Base-by-base conservation (phyloP, 2,329 filamentous ascomycete genomes). In the Cladosporium halotolerans region DNA sequence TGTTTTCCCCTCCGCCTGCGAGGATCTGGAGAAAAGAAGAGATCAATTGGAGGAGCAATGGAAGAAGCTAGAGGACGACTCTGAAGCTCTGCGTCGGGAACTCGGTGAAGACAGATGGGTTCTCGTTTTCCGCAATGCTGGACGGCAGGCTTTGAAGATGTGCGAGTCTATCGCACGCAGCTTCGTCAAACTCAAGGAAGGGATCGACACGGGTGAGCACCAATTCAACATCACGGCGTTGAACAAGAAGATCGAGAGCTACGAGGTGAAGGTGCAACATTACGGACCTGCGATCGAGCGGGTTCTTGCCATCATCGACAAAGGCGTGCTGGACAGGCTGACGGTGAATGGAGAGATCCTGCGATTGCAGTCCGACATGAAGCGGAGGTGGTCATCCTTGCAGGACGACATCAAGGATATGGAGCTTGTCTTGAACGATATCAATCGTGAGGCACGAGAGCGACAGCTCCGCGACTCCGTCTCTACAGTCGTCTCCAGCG, bases 341-440 rank as follows among this genome's bases (percentile, higher is more conserved):
- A 97, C 93, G 0, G 89, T 97, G 52, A 97, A 99, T 66, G 93
- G 93, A 42, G 93, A 97, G 71, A 93, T 97, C 57, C 72, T 97
- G 28, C 83, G 90, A 42, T 76, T 97, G 32, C 86, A 96, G 63
- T 81, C 83, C 6, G 91, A 97, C 63, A 86, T 96, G 74, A 85
- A 89, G 64, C 78, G 82, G n/a, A 85, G 86, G 62, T 95, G 91
- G 82, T 81, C 85, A 59, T 79, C 81, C 3, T 74, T 96, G 48
- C 89, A 90, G 65, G 78, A 79, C 11, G 82, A 88, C 57, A 92
- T 93, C 74, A 79, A 76, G 55, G 86, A 91, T 4, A 84, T 93
- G 73, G 89, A 96, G 67, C 66, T 77, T 6, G 73, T 81, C 13
- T 68, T 97, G 32, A 88, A 93, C 54, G 89, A 95, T 50, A 75